Evolutionary conservation across 257 asterid genomes (phyloP), one percentile per base, ranked within the genome.

Genomic region (Primulina tabacum): DNA sequence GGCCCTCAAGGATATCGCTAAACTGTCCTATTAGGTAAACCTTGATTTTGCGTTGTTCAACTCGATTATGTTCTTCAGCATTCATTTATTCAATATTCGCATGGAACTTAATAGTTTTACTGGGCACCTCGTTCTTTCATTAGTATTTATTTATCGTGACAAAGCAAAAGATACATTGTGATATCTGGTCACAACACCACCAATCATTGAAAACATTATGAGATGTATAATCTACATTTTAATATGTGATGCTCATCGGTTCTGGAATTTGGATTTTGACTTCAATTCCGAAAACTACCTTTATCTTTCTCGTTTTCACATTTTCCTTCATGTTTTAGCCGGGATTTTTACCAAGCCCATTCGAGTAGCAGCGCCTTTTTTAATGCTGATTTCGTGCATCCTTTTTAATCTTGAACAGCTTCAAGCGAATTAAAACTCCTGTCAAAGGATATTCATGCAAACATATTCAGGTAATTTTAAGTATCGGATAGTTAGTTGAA

Each of bases 1-100:
- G 96, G 73, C 77, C 92, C 65, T 93, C 96, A 70, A 80, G 97
- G 76, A 86, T 91, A 75, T 89, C 97, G 37, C 78, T 94, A 67
- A 91, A 89, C 75, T 94, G 99, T 77, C 99, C 99, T 69, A 87
- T 94, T 62, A 91, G 97, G 99, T 94, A 84, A 74, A 62, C 72
- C 68, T 70, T 69, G 65, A 50, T 60, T 32, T 62, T 57, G 30
- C 62, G 67, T 64, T 63, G 50, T 73, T 74, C 20, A 18, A 63
- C 32, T n/a, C 16, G 33, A 75, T 65, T 62, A 43, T 59, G 56
- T 65, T 59, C 63, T 70, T 28, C 50, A 50, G 64, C 30, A 37
- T 30, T 17, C 60, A 66, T 65, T 57, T 28, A 60, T 32, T 65
- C 50, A 70, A 50, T 50, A 56, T 40, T 35, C 65, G 53, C 40